Evolutionary conservation across 305 asterid species (phyloP).

Genomic region (Fraxinus xanthoxyloides): DNA sequence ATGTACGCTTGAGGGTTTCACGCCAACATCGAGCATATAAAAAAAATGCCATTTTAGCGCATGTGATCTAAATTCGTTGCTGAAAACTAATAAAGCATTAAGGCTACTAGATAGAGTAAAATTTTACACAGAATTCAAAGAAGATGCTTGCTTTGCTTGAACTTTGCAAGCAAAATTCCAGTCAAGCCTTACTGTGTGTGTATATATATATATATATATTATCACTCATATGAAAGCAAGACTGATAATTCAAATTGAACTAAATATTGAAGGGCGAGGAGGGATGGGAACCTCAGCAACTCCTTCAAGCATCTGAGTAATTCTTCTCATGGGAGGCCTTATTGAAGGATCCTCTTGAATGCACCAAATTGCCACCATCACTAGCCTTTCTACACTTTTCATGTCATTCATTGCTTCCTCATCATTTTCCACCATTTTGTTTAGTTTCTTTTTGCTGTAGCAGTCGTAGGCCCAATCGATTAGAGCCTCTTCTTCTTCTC

Average conservation of each 20-base stretch:
- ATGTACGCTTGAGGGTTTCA: too few relatives aligned
- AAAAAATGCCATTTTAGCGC: too few relatives aligned
- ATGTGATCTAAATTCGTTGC: too few relatives aligned
- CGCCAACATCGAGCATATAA: too few relatives aligned
- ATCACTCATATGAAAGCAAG: too few relatives aligned
- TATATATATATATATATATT: too few relatives aligned
- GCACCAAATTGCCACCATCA: slow-evolving; percentile 43
- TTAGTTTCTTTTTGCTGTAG: slow-evolving; percentile 16
- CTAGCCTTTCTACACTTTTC: slow-evolving; percentile 31
- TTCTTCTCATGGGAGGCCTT: slow-evolving; percentile 41
- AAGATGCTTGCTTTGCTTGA: too few relatives aligned
- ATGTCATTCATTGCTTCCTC: slow-evolving; percentile 31
- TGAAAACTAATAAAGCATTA: too few relatives aligned
- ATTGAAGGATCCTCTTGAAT: slow-evolving; percentile 37
- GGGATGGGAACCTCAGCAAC: slow-evolving; percentile 29
- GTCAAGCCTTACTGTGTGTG: too few relatives aligned
- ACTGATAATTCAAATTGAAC: slow-evolving; percentile 2
- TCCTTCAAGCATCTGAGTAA: slow-evolving; percentile 37
- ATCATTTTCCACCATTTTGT: slow-evolving; percentile 33
- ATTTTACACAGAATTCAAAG: too few relatives aligned
- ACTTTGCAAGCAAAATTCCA: background rate
- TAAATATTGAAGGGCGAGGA: slow-evolving; percentile 21
- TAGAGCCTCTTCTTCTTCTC: slow-evolving; percentile 27
- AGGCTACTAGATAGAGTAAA: too few relatives aligned
- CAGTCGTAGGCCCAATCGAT: slow-evolving; percentile 36